phyloP scores from a whole-genome alignment of 106 monocot genomes.

The Acanthochlamys bracteata region DNA sequence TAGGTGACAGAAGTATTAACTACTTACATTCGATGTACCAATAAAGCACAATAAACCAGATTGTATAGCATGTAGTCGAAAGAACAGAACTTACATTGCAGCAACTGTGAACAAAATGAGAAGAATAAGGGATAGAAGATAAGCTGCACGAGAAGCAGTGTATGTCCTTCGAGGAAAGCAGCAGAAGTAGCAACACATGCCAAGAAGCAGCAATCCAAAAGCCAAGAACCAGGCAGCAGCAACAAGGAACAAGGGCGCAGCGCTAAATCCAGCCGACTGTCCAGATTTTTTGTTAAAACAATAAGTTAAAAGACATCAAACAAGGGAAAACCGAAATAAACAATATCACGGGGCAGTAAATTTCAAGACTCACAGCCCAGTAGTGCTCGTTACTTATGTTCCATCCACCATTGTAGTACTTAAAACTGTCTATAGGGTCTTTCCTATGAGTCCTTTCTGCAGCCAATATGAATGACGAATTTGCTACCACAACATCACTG shows the following conservation, averaged over 20 bases:
- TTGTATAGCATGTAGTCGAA: background rate
- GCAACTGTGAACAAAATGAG: slow-evolving; percentile 59
- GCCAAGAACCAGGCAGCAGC: slow-evolving; percentile 48
- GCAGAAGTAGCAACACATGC: slow-evolving; percentile 51
- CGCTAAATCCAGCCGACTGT: slow-evolving; percentile 71
- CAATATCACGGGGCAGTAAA: background rate
- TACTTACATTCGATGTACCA: background rate
- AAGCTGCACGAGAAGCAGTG: slow-evolving; percentile 55
- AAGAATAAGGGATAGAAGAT: slow-evolving; percentile 42
- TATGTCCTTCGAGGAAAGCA: slow-evolving; percentile 39
- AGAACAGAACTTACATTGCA: slow-evolving; percentile 42
- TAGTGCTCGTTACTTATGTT: slow-evolving; percentile 81
- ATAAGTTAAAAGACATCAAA: background rate
- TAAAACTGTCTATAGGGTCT: slow-evolving; percentile 56
- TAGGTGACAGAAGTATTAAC: background rate
- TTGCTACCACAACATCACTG: slow-evolving; percentile 1
- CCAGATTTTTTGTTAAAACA: background rate
- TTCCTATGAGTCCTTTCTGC: slow-evolving; percentile 54
- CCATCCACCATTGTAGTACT: slow-evolving; percentile 78
- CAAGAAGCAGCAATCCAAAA: slow-evolving; percentile 51
- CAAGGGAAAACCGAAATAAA: background rate
- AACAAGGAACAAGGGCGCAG: slow-evolving; percentile 42
- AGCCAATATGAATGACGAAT: slow-evolving; percentile 54
- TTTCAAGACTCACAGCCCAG: slow-evolving; percentile 61
- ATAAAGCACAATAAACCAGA: background rate